Evolutionary conservation across 768 basidiomycete genomes (phyloP).

Genomic region (Pisolithus marmoratus): DNA sequence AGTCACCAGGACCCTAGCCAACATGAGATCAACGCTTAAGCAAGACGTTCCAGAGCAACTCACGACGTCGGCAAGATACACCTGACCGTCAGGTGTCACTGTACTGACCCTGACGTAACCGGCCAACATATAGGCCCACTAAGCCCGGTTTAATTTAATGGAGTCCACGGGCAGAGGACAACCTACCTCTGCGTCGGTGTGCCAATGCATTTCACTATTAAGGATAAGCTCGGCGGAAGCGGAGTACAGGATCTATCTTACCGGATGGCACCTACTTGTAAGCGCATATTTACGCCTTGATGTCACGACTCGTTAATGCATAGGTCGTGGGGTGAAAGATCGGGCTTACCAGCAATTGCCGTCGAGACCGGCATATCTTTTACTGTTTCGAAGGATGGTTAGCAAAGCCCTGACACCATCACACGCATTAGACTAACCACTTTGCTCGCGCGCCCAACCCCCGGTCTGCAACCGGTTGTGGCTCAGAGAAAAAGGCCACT

Average conservation of each 20-base stretch:
- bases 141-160: neutral
- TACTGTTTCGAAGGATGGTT: conserved; percentile 19
- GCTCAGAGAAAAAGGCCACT: conserved; percentile 61
- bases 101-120: conserved; percentile 45
- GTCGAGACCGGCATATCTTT: conserved; percentile 36
- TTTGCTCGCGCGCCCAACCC: conserved; percentile 66
- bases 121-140: conserved; percentile 52
- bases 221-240: neutral
- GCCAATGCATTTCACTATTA: conserved; percentile 40
- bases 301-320: too few relatives aligned
- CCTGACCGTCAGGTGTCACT: conserved; percentile 47
- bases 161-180: neutral
- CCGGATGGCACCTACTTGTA: conserved; percentile 39
- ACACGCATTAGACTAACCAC: conserved; percentile 30
- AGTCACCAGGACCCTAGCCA: conserved; percentile 31
- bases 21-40: conserved; percentile 16
- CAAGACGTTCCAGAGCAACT: conserved; percentile 12
- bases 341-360: conserved; percentile 25
- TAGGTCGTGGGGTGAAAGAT: too few relatives aligned
- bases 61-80: conserved; percentile 50
- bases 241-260: conserved; percentile 3
- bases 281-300: conserved; percentile 34
- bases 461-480: conserved; percentile 55
- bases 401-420: neutral
- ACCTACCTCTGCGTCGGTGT: conserved; percentile 28